Evolutionary conservation across 2,329 filamentous ascomycete genomes (phyloP).

Genomic region (Trichophyton rubrum): DNA sequence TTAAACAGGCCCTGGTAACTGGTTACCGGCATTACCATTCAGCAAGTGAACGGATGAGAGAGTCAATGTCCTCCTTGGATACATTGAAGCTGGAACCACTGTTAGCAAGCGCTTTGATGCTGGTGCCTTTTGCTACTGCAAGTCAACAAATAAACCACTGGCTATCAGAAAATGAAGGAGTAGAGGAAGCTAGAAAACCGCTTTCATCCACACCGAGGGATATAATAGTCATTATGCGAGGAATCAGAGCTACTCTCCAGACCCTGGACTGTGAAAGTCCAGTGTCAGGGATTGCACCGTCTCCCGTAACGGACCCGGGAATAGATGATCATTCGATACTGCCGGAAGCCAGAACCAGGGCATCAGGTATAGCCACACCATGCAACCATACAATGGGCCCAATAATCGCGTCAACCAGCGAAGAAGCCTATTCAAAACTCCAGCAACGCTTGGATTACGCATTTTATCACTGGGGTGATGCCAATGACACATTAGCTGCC

Average conservation of each 20-base stretch:
- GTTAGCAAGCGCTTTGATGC: slow-evolving; percentile 12
- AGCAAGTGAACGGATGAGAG: slow-evolving; percentile 14
- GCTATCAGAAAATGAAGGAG: slow-evolving; percentile 6
- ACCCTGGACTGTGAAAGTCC: background rate
- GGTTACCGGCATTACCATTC: slow-evolving; percentile 14
- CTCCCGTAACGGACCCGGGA: background rate
- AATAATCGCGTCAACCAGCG: background rate
- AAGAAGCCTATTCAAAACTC: background rate
- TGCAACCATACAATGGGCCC: background rate
- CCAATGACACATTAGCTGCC: background rate
- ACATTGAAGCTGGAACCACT: slow-evolving; percentile 12
- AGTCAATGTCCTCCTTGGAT: slow-evolving; percentile 8
- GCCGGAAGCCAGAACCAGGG: background rate
- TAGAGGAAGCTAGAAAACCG: background rate
- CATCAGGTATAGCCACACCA: background rate
- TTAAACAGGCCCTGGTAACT: slow-evolving; percentile 7
- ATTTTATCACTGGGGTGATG: background rate
- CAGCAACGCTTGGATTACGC: slow-evolving; percentile 4
- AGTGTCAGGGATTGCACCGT: background rate
- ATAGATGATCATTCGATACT: background rate
- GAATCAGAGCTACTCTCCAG: slow-evolving; percentile 2
- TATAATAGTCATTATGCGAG: slow-evolving; percentile 6
- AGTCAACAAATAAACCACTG: slow-evolving; percentile 13
- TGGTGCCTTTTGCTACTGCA: slow-evolving; percentile 12
- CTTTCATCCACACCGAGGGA: slow-evolving; percentile 6